These are phyloP conservation scores for Vachellia pachyceras DNA, from an alignment of 306 rosid genomes.

Conservation along the genomic window DNA sequence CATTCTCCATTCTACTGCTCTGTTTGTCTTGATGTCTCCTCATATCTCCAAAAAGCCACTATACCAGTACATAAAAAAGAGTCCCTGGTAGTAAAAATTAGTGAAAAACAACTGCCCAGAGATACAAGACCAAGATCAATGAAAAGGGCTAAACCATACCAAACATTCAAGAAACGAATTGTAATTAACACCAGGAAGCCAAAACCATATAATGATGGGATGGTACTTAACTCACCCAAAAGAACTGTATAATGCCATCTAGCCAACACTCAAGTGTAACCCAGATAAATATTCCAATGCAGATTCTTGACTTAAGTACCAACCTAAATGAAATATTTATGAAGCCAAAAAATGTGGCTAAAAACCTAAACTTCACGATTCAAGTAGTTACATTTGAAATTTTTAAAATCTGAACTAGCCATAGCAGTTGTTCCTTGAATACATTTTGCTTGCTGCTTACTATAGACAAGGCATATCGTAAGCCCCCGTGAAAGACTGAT, in stretches of 20 bases:
- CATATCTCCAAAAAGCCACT: slow-evolving; percentile 62
- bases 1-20: slow-evolving; percentile 53
- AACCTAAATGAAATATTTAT: background rate
- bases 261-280: slow-evolving; percentile 1
- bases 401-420: background rate
- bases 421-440: background rate
- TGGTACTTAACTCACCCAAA: background rate
- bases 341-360: background rate
- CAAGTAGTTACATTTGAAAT: background rate
- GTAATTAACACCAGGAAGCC: too few relatives aligned
- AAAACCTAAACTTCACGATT: background rate
- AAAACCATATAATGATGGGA: background rate
- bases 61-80: slow-evolving; percentile 71
- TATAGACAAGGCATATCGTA: background rate
- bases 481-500: background rate
- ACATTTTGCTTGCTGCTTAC: background rate
- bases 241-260: background rate
- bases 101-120: slow-evolving; percentile 77
- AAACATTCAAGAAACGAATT: too few relatives aligned
- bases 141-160: too few relatives aligned
- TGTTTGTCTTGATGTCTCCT: slow-evolving; percentile 54
- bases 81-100: slow-evolving; percentile 75
- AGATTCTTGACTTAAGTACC: slow-evolving; percentile 10
- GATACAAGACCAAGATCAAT: slow-evolving; percentile 25
- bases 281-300: slow-evolving; percentile 5